A percentile compares a stretch with the other conserved stretches of the same genome.
Evolutionary conservation across 2,329 filamentous ascomycete genomes (phyloP).

Genomic region (Verticillium nubilum): DNA sequence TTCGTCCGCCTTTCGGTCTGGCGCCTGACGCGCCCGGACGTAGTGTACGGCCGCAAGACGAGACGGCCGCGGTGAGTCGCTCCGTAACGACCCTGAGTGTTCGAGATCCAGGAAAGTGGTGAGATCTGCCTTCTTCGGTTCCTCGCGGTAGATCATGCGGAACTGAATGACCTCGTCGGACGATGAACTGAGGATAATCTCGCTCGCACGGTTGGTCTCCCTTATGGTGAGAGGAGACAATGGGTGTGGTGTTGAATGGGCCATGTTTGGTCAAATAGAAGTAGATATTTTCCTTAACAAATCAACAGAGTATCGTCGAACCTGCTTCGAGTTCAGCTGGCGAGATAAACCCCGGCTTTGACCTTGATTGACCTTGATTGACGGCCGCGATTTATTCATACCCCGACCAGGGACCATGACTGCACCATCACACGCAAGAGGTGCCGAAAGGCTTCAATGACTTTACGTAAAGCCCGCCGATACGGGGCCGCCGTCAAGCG

Average conservation of each 20-base stretch:
- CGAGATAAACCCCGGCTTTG: neutral
- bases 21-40: constrained; percentile 12
- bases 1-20: constrained; percentile 18
- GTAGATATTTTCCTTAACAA: no score
- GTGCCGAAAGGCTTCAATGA: neutral
- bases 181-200: constrained; percentile 22
- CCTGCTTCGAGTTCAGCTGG: neutral
- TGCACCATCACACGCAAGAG: neutral
- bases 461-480: neutral
- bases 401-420: constrained; percentile 26
- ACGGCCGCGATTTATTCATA: neutral
- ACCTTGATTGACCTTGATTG: no score
- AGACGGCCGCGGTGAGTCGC: constrained; percentile 11
- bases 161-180: constrained; percentile 26
- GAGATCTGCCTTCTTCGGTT: constrained; percentile 33
- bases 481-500: neutral
- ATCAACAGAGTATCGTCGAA: no score
- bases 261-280: neutral
- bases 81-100: constrained; percentile 16
- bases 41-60: constrained; percentile 6
- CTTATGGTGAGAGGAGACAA: constrained; percentile 20
- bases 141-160: constrained; percentile 33
- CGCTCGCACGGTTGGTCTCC: constrained; percentile 27
- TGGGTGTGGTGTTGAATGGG: constrained; percentile 21
- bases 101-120: constrained; percentile 29